These are phyloP conservation scores for Ganoderma resinaceum DNA, from an alignment of 1,284 basidiomycete genomes.

Conservation along the genomic window DNA sequence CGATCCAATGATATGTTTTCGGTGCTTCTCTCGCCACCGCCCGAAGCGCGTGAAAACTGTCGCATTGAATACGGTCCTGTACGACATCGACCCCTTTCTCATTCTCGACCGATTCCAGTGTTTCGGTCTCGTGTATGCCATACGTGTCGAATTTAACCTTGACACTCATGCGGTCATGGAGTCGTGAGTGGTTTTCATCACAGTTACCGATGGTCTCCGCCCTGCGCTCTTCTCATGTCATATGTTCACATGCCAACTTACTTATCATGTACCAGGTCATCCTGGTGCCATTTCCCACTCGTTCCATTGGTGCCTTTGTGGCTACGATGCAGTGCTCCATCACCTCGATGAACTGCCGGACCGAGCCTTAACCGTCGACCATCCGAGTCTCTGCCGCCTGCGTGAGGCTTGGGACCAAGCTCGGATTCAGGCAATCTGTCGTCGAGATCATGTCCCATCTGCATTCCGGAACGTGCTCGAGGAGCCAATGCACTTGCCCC, in stretches of 20 bases:
- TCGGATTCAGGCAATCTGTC: conserved; percentile 16
- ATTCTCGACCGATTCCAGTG: background rate
- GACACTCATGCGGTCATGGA: conserved; percentile 4
- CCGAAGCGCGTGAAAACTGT: background rate
- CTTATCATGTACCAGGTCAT: conserved; percentile 19
- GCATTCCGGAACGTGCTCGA: conserved; percentile 13
- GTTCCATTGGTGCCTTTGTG: conserved; percentile 17
- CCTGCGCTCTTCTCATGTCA: conserved; percentile 8
- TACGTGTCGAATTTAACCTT: background rate
- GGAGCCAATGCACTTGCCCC: conserved; percentile 30
- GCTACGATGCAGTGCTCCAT: background rate
- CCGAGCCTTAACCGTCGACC: conserved; percentile 41
- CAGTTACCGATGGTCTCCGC: background rate
- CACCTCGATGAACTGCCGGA: conserved; percentile 23
- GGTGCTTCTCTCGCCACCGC: background rate
- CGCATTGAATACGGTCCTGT: background rate
- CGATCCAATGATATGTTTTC: background rate
- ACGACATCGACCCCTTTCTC: background rate
- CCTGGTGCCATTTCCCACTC: conserved; percentile 1
- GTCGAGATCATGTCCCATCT: conserved; percentile 17
- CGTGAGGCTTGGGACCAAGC: conserved; percentile 24
- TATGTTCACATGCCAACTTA: conserved; percentile 18
- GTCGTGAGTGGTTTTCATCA: background rate
- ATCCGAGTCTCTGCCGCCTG: conserved; percentile 39
- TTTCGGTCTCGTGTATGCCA: background rate